These are phyloP conservation scores for Cystofilobasidium ferigula DNA, from an alignment of 768 basidiomycete species.

Conservation along the genomic window DNA sequence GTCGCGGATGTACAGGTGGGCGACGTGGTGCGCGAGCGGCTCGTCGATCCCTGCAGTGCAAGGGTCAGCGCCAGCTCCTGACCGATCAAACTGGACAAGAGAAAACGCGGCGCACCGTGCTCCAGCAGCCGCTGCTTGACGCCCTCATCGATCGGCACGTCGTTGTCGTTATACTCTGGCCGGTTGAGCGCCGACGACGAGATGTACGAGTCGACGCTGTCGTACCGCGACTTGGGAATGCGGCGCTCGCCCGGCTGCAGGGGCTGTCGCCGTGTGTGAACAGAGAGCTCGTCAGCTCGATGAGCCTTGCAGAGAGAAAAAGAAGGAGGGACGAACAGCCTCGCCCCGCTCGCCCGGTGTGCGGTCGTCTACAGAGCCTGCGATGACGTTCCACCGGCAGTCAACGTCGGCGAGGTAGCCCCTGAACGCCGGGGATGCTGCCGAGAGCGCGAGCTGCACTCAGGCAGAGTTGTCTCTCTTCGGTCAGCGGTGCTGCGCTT, in stretches of 20 bases:
- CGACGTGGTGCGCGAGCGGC: constrained; percentile 75
- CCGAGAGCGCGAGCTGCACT: constrained; percentile 76
- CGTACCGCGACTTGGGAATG: constrained; percentile 96
- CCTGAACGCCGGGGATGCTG: constrained; percentile 87
- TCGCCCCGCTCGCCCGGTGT: constrained; percentile 87
- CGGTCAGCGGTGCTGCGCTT: neutral
- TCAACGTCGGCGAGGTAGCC: constrained; percentile 94
- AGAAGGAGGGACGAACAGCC: constrained; percentile 46
- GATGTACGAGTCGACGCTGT: constrained; percentile 87
- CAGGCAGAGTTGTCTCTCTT: too few relatives aligned
- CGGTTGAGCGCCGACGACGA: constrained; percentile 76
- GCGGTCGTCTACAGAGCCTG: constrained; percentile 95
- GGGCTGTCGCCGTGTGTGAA: constrained; percentile 46
- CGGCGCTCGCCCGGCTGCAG: constrained; percentile 58
- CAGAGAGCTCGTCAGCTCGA: neutral
- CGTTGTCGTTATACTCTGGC: constrained; percentile 85
- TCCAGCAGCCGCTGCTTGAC: constrained; percentile 62
- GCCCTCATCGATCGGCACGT: constrained; percentile 62
- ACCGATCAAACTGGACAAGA: neutral
- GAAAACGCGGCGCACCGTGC: constrained; percentile 55
- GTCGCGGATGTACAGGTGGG: constrained; percentile 94
- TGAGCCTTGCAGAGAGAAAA: neutral
- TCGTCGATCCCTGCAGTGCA: constrained; percentile 61
- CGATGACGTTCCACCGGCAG: constrained; percentile 97
- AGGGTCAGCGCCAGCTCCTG: neutral